Evolutionary conservation across 2,329 filamentous ascomycete genomes (phyloP), one percentile per base, ranked within the genome.

Genomic region (Tolypocladium ovalisporum): DNA sequence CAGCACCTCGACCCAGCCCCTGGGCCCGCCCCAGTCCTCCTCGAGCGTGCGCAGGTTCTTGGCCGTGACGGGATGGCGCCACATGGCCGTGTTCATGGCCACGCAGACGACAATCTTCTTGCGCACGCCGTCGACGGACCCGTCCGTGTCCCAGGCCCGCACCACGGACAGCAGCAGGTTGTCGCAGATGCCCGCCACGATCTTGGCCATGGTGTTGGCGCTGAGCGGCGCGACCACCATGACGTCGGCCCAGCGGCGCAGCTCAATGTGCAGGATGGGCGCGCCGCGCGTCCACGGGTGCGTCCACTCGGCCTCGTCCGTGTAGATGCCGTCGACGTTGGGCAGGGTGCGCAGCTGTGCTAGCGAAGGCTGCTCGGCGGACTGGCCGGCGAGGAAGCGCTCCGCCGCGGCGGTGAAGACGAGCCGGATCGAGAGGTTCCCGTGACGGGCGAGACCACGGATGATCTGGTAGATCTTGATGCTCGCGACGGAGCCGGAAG

Each of bases 1-100:
- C 60, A 95, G 67, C 22, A 96, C 82, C 65, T 89, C 85, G 62
- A 94, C 75, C 71, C 71, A 75, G 51, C 73, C 67, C 27, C 69
- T 67, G 24, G 70, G 62, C 1, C 71, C 73, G 7, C 85, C 86
- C 90, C 91, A 96, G 58, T 91, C 88, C 53, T 87, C 80, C 61
- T 86, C 80, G 52, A 97, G 74, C 0, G 88, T 75, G 44, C 74
- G 74, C 40, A 96, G 72, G 62, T 96, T 90, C 61, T 81, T 83
- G 54, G 73, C 78, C 1, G 92, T 96, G 52, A 96, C 76, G 2
- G 91, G 92, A 68, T 97, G 90, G 57, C 79, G 77, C 87, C 89
- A 96, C 92, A 96, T 96, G 4, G 86, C 85, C 29, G 84, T 90
- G 70, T 97, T 96, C 90, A 96, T 96, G 35, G 88, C 85, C 1